These are phyloP conservation scores for Daldinia grandis DNA, from an alignment of 495 filamentous ascomycete species.

Conservation along the genomic window DNA sequence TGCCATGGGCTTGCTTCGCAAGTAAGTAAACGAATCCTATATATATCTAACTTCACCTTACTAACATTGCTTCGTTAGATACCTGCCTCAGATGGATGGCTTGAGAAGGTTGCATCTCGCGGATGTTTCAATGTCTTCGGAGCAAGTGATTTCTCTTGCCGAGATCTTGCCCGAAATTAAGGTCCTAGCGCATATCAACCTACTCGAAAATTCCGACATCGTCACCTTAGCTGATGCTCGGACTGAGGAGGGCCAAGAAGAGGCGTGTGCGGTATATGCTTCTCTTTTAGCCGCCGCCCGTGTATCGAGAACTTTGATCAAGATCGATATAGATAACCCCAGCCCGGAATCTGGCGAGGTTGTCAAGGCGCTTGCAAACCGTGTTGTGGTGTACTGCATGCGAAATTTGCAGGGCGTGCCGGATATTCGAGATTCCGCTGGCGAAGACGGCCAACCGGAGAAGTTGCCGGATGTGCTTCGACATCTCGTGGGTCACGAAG, in stretches of 20 bases:
- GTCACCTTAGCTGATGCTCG: slow-evolving; percentile 70
- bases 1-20: slow-evolving; percentile 77
- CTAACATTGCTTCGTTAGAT: slow-evolving; percentile 53
- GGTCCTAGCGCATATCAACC: slow-evolving; percentile 85
- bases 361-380: slow-evolving; percentile 90
- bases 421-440: slow-evolving; percentile 41
- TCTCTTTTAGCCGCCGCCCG: slow-evolving; percentile 89
- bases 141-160: slow-evolving; percentile 87
- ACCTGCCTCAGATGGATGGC: slow-evolving; percentile 79
- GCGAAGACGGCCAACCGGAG: slow-evolving; percentile 48
- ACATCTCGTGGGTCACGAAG: slow-evolving; percentile 68
- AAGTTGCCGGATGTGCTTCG: slow-evolving; percentile 63
- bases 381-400: slow-evolving; percentile 92
- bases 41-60: background rate
- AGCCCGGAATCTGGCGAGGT: slow-evolving; percentile 80
- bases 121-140: slow-evolving; percentile 84
- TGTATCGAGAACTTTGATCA: slow-evolving; percentile 82
- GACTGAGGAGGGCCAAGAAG: slow-evolving; percentile 80
- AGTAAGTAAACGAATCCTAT: slow-evolving; percentile 50
- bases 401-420: slow-evolving; percentile 81
- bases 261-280: slow-evolving; percentile 92
- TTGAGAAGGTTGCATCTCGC: slow-evolving; percentile 88
- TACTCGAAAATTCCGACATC: slow-evolving; percentile 83
- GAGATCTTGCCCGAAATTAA: slow-evolving; percentile 88
- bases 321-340: slow-evolving; percentile 91